Percentiles rank a stretch among this genome's conserved stretches.
Conservation (phyloP, 495 filamentous ascomycete genomes). For the Hypoxylon rickii region DNA sequence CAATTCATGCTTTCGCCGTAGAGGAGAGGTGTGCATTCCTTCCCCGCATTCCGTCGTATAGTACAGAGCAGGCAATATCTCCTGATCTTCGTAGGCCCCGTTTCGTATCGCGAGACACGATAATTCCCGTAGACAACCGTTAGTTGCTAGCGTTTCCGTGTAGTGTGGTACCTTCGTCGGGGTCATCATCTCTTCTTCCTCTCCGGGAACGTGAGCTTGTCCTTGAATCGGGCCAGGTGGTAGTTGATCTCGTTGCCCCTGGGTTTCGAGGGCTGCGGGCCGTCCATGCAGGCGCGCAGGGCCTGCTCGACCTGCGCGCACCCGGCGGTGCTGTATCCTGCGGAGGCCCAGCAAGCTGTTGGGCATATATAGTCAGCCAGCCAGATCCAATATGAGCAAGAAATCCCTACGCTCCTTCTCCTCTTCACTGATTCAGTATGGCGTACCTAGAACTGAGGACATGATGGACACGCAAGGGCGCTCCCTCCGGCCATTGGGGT, state of each 20-base stretch:
- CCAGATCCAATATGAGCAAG: background rate
- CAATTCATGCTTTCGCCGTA: constrained; percentile 4
- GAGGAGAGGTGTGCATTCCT: background rate
- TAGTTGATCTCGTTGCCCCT: constrained; percentile 93
- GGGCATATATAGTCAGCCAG: constrained; percentile 6
- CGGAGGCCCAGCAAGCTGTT: constrained; percentile 92
- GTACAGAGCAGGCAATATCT: constrained; percentile 19
- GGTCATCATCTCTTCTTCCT: constrained; percentile 64
- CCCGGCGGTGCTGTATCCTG: constrained; percentile 71
- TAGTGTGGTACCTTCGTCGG: background rate
- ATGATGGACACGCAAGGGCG: constrained; percentile 86
- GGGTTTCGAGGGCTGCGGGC: constrained; percentile 65
- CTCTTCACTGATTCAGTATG: background rate
- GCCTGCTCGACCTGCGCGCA: constrained; percentile 82
- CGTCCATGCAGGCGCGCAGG: constrained; percentile 92
- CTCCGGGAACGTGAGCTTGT: constrained; percentile 71
- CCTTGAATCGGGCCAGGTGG: constrained; percentile 85
- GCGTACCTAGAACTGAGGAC: constrained; percentile 86
- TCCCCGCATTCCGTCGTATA: constrained; percentile 5
- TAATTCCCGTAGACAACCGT: no score
- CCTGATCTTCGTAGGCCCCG: background rate
- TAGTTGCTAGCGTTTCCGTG: no score
- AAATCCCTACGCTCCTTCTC: constrained; percentile 5
- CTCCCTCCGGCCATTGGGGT: constrained; percentile 72
- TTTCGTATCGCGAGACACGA: background rate